These are phyloP conservation scores for Tuctoria greenei DNA, from an alignment of 176 grass and related monocot species.

Conservation along the genomic window DNA sequence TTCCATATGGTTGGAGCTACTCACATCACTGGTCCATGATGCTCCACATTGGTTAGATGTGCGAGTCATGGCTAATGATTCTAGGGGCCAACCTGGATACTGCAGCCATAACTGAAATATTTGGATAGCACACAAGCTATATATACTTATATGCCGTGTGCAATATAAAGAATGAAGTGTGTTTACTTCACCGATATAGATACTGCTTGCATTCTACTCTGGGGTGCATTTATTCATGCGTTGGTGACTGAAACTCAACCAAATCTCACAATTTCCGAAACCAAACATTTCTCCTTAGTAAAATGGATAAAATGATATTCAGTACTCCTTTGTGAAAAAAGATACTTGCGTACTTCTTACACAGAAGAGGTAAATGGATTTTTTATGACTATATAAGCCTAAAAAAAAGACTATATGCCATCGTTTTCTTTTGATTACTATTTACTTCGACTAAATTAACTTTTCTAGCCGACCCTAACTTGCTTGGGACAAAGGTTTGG, in stretches of 20 bases:
- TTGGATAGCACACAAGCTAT: background rate
- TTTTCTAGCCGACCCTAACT: too few species aligned
- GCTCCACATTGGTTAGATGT: background rate
- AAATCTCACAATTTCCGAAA: slow-evolving; percentile 9
- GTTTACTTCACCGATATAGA: background rate
- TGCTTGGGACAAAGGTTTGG: too few species aligned
- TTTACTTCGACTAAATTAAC: slow-evolving; percentile 25
- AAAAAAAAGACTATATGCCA: background rate
- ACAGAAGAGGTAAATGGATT: slow-evolving; percentile 15
- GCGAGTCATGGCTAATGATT: background rate
- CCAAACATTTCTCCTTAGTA: background rate
- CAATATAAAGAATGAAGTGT: background rate
- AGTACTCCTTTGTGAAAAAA: background rate
- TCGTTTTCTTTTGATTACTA: slow-evolving; percentile 19
- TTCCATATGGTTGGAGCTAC: background rate
- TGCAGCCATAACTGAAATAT: background rate
- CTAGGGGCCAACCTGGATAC: background rate
- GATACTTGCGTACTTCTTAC: slow-evolving; percentile 5
- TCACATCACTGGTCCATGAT: background rate
- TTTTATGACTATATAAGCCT: slow-evolving; percentile 2
- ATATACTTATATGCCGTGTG: background rate
- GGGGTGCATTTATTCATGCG: background rate
- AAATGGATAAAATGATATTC: background rate
- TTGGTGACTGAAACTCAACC: background rate
- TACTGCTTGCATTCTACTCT: background rate